A percentile compares a stretch with the other conserved stretches of the same genome.
These are phyloP conservation scores for Polytolypa hystricis DNA, from an alignment of 2,329 filamentous ascomycete genomes.

Conservation along the genomic window DNA sequence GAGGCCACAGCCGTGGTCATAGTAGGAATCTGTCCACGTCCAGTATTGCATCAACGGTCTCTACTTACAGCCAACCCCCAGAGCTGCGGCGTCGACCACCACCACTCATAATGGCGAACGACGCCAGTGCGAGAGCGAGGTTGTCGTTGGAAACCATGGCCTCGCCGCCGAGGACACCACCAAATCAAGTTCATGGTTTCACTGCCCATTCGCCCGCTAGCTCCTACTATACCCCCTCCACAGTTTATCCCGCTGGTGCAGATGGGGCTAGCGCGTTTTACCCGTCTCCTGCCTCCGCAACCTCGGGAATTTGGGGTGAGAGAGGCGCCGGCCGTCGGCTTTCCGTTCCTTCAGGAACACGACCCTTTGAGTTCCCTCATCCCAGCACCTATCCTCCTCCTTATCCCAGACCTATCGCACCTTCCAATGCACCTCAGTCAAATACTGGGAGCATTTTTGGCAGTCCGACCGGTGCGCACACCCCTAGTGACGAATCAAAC, in stretches of 20 bases:
- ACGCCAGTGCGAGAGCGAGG: constrained; percentile 50
- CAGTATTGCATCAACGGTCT: constrained; percentile 67
- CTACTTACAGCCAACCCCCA: constrained; percentile 51
- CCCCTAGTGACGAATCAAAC: constrained; percentile 31
- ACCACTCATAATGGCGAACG: constrained; percentile 70
- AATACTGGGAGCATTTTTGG: constrained; percentile 50
- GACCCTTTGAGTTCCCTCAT: constrained; percentile 63
- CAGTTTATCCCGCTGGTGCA: constrained; percentile 53
- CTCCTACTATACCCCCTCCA: constrained; percentile 72
- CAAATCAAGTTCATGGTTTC: constrained; percentile 53
- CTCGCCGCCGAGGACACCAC: constrained; percentile 53
- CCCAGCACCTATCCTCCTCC: constrained; percentile 46
- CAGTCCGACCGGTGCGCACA: constrained; percentile 57
- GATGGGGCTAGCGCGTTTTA: constrained; percentile 63
- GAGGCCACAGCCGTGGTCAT: constrained; percentile 63
- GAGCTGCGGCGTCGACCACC: constrained; percentile 64
- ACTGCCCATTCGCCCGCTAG: constrained; percentile 59
- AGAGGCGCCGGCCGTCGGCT: constrained; percentile 62
- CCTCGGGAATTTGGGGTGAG: constrained; percentile 62
- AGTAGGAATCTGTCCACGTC: constrained; percentile 77
- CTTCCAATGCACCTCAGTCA: constrained; percentile 45
- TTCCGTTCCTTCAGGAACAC: constrained; percentile 66
- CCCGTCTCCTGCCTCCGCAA: constrained; percentile 61
- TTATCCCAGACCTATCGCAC: constrained; percentile 45
- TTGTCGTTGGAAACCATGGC: constrained; percentile 54